These are phyloP conservation scores for Halteria grandinella DNA, from an alignment of 73 alveolate genomes.

Conservation along the genomic window DNA sequence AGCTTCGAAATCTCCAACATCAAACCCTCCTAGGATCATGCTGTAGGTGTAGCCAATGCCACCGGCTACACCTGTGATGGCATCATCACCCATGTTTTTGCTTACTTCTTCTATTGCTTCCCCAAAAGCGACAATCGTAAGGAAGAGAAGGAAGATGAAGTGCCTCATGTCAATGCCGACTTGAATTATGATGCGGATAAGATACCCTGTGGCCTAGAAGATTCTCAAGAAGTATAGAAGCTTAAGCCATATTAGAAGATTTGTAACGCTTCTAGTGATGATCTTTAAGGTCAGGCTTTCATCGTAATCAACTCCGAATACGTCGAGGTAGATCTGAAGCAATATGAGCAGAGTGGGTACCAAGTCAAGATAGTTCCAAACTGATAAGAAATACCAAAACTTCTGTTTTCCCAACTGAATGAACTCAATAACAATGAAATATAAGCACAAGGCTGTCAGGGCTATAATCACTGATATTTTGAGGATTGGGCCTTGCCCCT, in stretches of 20 bases:
- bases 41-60: constrained; percentile 6
- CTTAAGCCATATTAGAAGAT: constrained; percentile 63
- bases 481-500: background rate
- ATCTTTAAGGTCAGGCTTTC: constrained; percentile 4
- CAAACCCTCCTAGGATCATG: constrained; percentile 27
- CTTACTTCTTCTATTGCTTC: constrained; percentile 14
- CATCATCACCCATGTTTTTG: background rate
- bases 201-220: constrained; percentile 51
- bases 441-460: constrained; percentile 19
- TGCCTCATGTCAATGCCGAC: constrained; percentile 50
- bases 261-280: constrained; percentile 17
- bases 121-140: constrained; percentile 1
- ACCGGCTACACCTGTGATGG: background rate
- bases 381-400: constrained; percentile 3
- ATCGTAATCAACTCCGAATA: constrained; percentile 13
- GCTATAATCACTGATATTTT: constrained; percentile 10
- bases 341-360: constrained; percentile 20
- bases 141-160: constrained; percentile 51
- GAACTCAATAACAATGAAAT: constrained; percentile 24
- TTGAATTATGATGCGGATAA: constrained; percentile 58
- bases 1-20: background rate
- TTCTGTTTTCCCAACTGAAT: constrained; percentile 31
- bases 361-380: constrained; percentile 50
- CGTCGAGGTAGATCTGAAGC: constrained; percentile 20
- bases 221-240: constrained; percentile 63